Conservation (phyloP, 176 grass and related monocot species). For the Phragmites australis region DNA sequence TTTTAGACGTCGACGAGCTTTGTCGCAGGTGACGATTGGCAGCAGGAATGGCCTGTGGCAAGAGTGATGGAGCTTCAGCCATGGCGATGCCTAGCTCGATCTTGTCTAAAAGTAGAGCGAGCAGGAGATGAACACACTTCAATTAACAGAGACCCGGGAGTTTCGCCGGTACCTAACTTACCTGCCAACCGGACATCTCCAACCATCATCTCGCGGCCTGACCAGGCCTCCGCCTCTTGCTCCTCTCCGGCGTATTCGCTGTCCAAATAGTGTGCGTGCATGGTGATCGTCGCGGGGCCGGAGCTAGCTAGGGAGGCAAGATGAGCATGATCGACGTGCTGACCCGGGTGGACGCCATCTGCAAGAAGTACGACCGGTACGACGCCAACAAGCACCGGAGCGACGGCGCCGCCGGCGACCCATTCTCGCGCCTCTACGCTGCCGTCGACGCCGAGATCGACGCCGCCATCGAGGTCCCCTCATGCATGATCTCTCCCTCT, state of each 20-base stretch:
- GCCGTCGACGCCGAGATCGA: constrained; percentile 74
- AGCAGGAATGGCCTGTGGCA: not conserved
- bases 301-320: not conserved
- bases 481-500: not conserved
- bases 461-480: constrained; percentile 53
- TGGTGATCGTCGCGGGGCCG: not conserved
- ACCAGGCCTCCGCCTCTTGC: not conserved
- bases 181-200: not conserved
- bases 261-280: not conserved
- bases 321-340: constrained; percentile 88
- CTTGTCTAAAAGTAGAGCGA: not conserved
- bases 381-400: constrained; percentile 65
- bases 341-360: constrained; percentile 84
- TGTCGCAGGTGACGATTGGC: not conserved
- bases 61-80: not conserved
- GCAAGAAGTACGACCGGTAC: constrained; percentile 94
- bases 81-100: not conserved
- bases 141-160: not conserved
- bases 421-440: constrained; percentile 70
- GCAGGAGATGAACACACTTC: not conserved
- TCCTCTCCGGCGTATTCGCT: not conserved
- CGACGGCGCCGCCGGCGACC: constrained; percentile 61
- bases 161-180: constrained; percentile 14
- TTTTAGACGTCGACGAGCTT: not conserved
- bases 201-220: not conserved